These are phyloP conservation scores for Emydomyces testavorans DNA, from an alignment of 2,329 filamentous ascomycete genomes.

Conservation along the genomic window DNA sequence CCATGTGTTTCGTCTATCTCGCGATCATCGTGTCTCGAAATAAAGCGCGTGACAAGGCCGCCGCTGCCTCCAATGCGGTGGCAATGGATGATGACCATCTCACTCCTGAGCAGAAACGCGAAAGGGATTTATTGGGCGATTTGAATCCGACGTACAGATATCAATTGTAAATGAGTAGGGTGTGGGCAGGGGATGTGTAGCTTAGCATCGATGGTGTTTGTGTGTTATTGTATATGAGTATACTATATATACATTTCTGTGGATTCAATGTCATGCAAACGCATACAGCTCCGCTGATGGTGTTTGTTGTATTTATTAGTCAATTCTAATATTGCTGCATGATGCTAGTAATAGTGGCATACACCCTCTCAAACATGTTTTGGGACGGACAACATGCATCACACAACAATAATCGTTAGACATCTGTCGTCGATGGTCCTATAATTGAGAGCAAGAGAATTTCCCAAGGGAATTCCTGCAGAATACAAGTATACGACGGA, in stretches of 20 bases:
- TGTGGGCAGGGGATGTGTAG: background rate
- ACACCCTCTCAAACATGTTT: background rate
- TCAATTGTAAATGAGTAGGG: constrained; percentile 16
- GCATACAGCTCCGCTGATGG: background rate
- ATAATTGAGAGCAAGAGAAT: no score
- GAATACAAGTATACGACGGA: no score
- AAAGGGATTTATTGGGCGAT: constrained; percentile 31
- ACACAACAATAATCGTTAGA: no score
- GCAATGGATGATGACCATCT: constrained; percentile 15
- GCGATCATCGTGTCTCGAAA: constrained; percentile 32
- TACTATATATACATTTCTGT: no score
- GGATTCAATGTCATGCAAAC: no score
- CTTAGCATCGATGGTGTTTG: background rate
- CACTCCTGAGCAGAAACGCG: constrained; percentile 22
- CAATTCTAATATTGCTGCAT: background rate
- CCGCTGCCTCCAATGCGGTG: constrained; percentile 18
- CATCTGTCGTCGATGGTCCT: no score
- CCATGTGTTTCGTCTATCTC: constrained; percentile 36
- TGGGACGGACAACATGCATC: background rate
- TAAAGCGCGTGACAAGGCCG: constrained; percentile 27
- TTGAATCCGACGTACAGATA: constrained; percentile 35
- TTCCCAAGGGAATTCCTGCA: no score
- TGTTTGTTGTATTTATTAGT: background rate
- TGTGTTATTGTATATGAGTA: no score
- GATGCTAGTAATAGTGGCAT: background rate